Evolutionary conservation across 2,329 filamentous ascomycete genomes (phyloP).

Genomic region (Thelonectria olida): DNA sequence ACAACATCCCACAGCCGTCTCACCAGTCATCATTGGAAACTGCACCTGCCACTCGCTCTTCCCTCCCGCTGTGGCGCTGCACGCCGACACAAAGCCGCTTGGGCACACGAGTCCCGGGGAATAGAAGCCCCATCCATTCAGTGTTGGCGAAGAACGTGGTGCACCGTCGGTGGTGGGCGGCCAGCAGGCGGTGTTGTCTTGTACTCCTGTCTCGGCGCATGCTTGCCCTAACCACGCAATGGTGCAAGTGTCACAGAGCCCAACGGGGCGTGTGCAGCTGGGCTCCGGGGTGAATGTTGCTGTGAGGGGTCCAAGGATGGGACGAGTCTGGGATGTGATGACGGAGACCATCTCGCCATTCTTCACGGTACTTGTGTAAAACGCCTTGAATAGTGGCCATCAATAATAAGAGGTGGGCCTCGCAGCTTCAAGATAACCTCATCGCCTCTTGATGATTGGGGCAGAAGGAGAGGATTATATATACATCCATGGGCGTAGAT

Average conservation of each 20-base stretch:
- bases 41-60: conserved; percentile 31
- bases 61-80: conserved; percentile 31
- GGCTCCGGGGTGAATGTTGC: not conserved
- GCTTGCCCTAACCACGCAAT: not conserved
- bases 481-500: no score
- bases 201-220: not conserved
- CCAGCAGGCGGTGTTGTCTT: not conserved
- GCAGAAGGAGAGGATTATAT: no score
- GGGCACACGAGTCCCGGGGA: conserved; percentile 42
- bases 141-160: not conserved
- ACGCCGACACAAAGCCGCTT: conserved; percentile 38
- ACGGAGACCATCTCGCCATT: not conserved
- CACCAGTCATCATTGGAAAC: conserved; percentile 25
- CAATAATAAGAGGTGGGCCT: no score
- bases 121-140: conserved; percentile 42
- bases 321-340: not conserved
- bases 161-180: not conserved
- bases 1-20: conserved; percentile 41
- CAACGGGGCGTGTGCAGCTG: not conserved
- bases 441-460: no score
- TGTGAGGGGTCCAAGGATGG: not conserved
- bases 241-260: not conserved
- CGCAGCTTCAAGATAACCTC: no score
- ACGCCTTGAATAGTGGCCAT: no score
- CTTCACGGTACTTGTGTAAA: no score